Percentiles rank a stretch among this genome's conserved stretches.
These are phyloP conservation scores for Metarhizium humberi DNA, from an alignment of 2,329 filamentous ascomycete species.

Conservation along the genomic window DNA sequence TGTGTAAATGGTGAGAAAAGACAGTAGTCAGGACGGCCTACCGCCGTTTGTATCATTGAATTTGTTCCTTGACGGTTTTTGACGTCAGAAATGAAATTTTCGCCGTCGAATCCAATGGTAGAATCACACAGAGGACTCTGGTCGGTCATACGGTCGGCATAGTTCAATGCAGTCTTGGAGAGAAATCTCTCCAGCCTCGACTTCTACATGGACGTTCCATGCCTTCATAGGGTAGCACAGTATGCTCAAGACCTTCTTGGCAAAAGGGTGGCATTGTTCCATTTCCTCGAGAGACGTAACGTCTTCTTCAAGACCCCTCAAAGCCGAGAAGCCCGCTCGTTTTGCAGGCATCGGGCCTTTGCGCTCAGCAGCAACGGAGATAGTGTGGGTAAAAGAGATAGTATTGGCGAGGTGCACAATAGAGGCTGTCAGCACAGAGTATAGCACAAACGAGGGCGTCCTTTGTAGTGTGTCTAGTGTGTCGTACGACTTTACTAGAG, in stretches of 20 bases:
- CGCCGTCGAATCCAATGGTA: neutral
- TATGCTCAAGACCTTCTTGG: conserved; percentile 49
- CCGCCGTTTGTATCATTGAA: neutral
- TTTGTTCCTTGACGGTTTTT: neutral
- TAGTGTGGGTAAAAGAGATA: too few relatives aligned
- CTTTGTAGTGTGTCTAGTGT: conserved; percentile 45
- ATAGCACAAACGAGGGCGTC: conserved; percentile 49
- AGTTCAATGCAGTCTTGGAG: conserved; percentile 21
- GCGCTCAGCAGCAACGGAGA: conserved; percentile 12
- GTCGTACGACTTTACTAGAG: conserved; percentile 43
- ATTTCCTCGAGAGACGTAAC: conserved; percentile 50
- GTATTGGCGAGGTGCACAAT: conserved; percentile 45
- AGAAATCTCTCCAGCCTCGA: conserved; percentile 21
- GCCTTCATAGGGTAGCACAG: conserved; percentile 44
- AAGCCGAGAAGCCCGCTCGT: too few relatives aligned
- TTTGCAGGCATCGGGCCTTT: conserved; percentile 10
- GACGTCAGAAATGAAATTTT: neutral
- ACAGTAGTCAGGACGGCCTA: neutral
- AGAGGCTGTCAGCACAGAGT: conserved; percentile 47
- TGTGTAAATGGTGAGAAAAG: neutral
- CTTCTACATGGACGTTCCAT: conserved; percentile 45
- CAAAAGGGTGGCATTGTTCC: conserved; percentile 49
- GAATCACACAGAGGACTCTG: neutral
- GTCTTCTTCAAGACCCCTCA: conserved; percentile 33
- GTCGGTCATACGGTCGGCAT: neutral